Percentiles rank a stretch among this genome's conserved stretches.
phyloP scores from a whole-genome alignment of 495 filamentous ascomycete genomes.

The Penicillium pancosmium region DNA sequence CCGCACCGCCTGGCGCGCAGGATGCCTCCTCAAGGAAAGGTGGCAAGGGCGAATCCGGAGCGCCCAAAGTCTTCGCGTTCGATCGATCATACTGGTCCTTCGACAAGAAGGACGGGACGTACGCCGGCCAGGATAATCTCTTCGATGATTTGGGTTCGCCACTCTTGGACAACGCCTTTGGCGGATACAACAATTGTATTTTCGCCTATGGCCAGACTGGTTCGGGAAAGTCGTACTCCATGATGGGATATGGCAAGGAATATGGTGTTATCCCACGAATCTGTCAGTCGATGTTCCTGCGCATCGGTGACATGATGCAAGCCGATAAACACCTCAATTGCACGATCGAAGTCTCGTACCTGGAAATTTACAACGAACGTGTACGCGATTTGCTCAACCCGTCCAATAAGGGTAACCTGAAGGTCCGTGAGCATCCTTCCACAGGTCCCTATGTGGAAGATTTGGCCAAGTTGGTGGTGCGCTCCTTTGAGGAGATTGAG shows the following conservation, averaged over 20 bases:
- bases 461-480: conserved; percentile 95
- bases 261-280: conserved; percentile 97
- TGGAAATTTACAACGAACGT: conserved; percentile 99
- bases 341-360: conserved; percentile 97
- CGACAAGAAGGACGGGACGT: conserved; percentile 75
- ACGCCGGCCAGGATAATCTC: conserved; percentile 87
- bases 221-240: conserved; percentile 97
- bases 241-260: conserved; percentile 99
- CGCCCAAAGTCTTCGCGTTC: conserved; percentile 89
- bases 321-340: conserved; percentile 77
- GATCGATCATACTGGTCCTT: conserved; percentile 99
- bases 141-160: conserved; percentile 87
- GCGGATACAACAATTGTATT: conserved; percentile 99
- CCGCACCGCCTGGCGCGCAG: conserved; percentile 68
- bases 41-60: conserved; percentile 67
- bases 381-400: conserved; percentile 97
- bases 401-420: conserved; percentile 92
- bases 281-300: conserved; percentile 94
- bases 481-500: conserved; percentile 93
- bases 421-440: conserved; percentile 95
- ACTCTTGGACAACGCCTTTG: conserved; percentile 96
- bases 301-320: conserved; percentile 71
- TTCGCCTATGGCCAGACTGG: conserved; percentile 99
- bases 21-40: conserved; percentile 57
- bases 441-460: conserved; percentile 98